A percentile compares a stretch with the other conserved stretches of the same genome.
Conservation (phyloP, 2,329 filamentous ascomycete genomes). For the Colletotrichum truncatum region DNA sequence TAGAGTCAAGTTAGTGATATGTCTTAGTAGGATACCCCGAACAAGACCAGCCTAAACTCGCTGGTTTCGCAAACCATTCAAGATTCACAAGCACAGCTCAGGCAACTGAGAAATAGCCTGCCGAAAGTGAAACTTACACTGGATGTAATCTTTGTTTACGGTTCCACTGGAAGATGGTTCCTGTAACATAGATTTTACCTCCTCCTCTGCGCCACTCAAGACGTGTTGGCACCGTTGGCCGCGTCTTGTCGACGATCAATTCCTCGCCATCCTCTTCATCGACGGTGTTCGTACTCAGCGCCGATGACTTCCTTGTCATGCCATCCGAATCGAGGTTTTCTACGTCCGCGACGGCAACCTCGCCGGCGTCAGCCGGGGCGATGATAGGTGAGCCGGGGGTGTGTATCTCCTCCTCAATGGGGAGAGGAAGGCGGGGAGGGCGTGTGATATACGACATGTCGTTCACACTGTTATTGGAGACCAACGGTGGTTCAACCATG, state of each 20-base stretch:
- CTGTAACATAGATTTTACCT: slow-evolving; percentile 94
- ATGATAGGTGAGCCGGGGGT: slow-evolving; percentile 92
- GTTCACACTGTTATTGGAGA: slow-evolving; percentile 66
- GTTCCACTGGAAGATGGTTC: slow-evolving; percentile 97
- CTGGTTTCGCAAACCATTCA: not conserved
- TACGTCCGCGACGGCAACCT: slow-evolving; percentile 61
- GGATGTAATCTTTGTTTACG: slow-evolving; percentile 88
- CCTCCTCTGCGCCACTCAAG: slow-evolving; percentile 87
- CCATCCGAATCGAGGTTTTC: slow-evolving; percentile 58
- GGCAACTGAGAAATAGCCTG: slow-evolving; percentile 24
- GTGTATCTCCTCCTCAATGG: slow-evolving; percentile 91
- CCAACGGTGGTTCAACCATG: slow-evolving; percentile 52
- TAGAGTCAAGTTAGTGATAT: not conserved
- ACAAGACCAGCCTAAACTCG: not conserved
- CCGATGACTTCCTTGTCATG: slow-evolving; percentile 65
- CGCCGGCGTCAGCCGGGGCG: slow-evolving; percentile 73
- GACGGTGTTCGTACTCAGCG: slow-evolving; percentile 68
- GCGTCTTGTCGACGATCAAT: slow-evolving; percentile 77
- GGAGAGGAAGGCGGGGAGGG: slow-evolving; percentile 90
- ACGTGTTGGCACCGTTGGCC: slow-evolving; percentile 82
- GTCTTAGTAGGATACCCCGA: slow-evolving; percentile 24
- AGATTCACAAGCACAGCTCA: slow-evolving; percentile 23
- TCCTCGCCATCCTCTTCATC: slow-evolving; percentile 86
- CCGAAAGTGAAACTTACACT: slow-evolving; percentile 69
- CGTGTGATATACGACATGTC: slow-evolving; percentile 71